Evolutionary conservation across 306 rosid species (phyloP), one percentile per base, ranked within the genome.

Genomic region (Albizia julibrissin): DNA sequence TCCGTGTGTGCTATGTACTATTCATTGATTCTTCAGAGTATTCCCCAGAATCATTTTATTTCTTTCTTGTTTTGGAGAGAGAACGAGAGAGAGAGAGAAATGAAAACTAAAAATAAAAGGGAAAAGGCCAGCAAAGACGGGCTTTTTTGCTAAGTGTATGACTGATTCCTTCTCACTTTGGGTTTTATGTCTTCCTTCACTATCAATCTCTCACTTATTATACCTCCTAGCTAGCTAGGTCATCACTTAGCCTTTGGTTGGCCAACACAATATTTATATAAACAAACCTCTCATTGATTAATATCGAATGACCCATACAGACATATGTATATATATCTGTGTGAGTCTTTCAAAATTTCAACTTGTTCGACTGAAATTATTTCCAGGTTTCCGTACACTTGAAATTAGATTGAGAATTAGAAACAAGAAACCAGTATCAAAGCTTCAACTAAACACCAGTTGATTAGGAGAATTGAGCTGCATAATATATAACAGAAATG

Each of bases 1-100:
- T 64, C 69, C 40, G 21, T 61, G 69, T 62, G 69, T 64, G 66
- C 66, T 6, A 8, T 13, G 14, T 37, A 65, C 80, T 67, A 29
- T 80, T 79, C 81, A 75, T 79, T 67, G 73, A 81, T 22, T 83
- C 81, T 37, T 68, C 80, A 75, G 46, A 39, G 54, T 37, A 24
- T 31, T 50, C 69, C 68, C 79, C 80, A 70, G 75, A 76, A 49
- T 44, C 72, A 70, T 56, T 82, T 54, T n/a, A 13, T n/a, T 52
- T 29, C 8, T 69, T 72, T 72, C 65, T 70, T 68, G 43, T 10
- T 68, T 21, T 33, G 44, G 13, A 68, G 72, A 42, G 67, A 76
- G 34, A 75, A 12, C 29, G 8, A 62, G 18, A 76, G 67, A 42
- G 27, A 75, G 12, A 64, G 19, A 76, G 54, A 52, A 27, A 74